Evolutionary conservation across 306 rosid genomes (phyloP).

Genomic region (Echinosophora koreensis): DNA sequence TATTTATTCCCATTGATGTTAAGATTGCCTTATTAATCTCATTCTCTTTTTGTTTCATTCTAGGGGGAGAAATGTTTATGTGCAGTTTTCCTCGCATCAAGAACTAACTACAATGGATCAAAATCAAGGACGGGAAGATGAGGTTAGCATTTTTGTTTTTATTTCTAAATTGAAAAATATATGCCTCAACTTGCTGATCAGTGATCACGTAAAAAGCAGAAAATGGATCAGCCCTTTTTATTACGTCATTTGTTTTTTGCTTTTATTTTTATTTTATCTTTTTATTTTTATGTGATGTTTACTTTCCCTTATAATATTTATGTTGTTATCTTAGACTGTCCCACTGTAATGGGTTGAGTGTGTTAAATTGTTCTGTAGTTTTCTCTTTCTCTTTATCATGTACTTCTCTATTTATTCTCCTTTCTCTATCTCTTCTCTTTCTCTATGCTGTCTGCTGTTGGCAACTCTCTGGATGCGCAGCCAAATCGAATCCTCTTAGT

Average conservation of each 20-base stretch:
- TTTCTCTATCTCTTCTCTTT: slow-evolving; percentile 84
- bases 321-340: slow-evolving; percentile 6
- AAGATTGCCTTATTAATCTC: slow-evolving; percentile 22
- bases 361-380: slow-evolving; percentile 44
- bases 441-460: slow-evolving; percentile 84
- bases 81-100: slow-evolving; percentile 97
- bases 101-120: slow-evolving; percentile 96
- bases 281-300: slow-evolving; percentile 19
- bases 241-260: neutral
- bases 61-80: slow-evolving; percentile 99
- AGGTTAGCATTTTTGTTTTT: slow-evolving; percentile 68
- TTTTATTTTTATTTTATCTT: slow-evolving; percentile 2
- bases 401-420: slow-evolving; percentile 85
- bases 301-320: neutral
- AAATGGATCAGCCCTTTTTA: slow-evolving; percentile 22
- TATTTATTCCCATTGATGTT: slow-evolving; percentile 20
- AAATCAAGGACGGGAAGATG: slow-evolving; percentile 95
- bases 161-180: slow-evolving; percentile 2
- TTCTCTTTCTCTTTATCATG: slow-evolving; percentile 60
- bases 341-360: slow-evolving; percentile 38
- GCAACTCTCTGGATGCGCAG: slow-evolving; percentile 81
- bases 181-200: slow-evolving; percentile 36
- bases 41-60: slow-evolving; percentile 40
- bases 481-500: slow-evolving; percentile 99
- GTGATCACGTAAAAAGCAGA: slow-evolving; percentile 27